phyloP scores from a whole-genome alignment of 805 yeast genomes.

The Naumovozyma castellii region DNA sequence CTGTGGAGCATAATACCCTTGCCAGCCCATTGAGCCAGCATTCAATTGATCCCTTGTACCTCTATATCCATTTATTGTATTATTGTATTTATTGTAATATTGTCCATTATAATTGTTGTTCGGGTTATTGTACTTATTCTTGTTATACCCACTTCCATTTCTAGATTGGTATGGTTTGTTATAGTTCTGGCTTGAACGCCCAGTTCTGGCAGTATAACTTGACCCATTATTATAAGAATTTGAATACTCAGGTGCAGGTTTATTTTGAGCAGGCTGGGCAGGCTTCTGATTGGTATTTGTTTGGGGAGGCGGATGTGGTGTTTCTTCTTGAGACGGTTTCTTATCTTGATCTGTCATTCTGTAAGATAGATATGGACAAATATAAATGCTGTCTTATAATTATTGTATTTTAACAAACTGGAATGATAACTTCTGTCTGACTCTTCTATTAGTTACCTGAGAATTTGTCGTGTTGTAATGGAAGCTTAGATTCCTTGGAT shows the following conservation, averaged over 20 bases:
- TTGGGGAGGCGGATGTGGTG: not conserved
- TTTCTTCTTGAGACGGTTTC: not conserved
- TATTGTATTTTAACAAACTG: too few relatives aligned
- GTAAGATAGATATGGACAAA: too few relatives aligned
- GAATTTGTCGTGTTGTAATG: too few relatives aligned
- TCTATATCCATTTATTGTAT: not conserved
- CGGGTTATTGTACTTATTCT: conserved; percentile 9
- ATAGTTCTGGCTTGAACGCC: not conserved
- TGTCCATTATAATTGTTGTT: conserved; percentile 2
- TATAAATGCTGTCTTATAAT: too few relatives aligned
- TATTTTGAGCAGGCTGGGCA: not conserved
- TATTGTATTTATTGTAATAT: conserved; percentile 3
- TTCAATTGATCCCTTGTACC: not conserved
- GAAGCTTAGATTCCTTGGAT: too few relatives aligned
- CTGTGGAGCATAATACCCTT: conserved; percentile 17
- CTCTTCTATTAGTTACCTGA: too few relatives aligned
- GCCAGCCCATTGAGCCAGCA: conserved; percentile 17
- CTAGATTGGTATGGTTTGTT: conserved; percentile 5
- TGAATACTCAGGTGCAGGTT: too few relatives aligned
- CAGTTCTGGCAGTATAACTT: not conserved
- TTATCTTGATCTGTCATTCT: conserved; percentile 1
- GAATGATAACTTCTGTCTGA: too few relatives aligned
- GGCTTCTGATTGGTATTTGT: not conserved
- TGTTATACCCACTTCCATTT: conserved; percentile 6
- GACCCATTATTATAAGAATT: not conserved